Evolutionary conservation across 345 rosid genomes (phyloP).

Genomic region (Linum lewisii): DNA sequence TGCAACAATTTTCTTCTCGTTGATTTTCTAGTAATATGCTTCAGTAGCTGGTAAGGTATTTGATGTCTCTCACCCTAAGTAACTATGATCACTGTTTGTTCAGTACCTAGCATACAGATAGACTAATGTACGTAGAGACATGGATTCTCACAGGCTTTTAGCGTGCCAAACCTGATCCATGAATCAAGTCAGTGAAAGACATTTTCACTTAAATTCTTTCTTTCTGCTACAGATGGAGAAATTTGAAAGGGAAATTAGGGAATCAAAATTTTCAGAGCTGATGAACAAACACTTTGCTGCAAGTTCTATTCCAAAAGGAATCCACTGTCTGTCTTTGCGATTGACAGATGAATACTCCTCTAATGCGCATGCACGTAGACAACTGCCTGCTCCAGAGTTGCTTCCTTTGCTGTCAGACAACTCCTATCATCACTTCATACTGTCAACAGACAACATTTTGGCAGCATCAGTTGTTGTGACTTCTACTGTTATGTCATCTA

Average conservation of each 20-base stretch:
- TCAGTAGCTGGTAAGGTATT: too few relatives aligned
- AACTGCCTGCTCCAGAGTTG: slow-evolving; percentile 70
- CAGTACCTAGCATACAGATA: background rate
- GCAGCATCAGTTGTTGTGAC: slow-evolving; percentile 87
- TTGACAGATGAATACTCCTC: slow-evolving; percentile 84
- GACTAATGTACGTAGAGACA: background rate
- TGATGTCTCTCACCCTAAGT: too few relatives aligned
- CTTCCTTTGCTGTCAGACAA: slow-evolving; percentile 59
- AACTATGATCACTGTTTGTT: too few relatives aligned
- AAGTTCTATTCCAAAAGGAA: slow-evolving; percentile 71
- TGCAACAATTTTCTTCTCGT: too few relatives aligned
- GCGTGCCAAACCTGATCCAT: background rate
- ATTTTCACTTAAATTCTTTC: background rate
- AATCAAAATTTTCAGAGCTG: slow-evolving; percentile 4
- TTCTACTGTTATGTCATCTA: slow-evolving; percentile 54
- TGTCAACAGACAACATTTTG: slow-evolving; percentile 76
- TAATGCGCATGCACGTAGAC: slow-evolving; percentile 66
- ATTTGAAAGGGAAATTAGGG: slow-evolving; percentile 6
- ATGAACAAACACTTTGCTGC: slow-evolving; percentile 56
- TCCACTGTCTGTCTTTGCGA: slow-evolving; percentile 76
- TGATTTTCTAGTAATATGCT: too few relatives aligned
- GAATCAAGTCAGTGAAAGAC: background rate
- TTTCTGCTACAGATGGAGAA: slow-evolving; percentile 1
- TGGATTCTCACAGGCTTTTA: background rate
- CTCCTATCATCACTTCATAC: slow-evolving; percentile 62